Percentiles rank a stretch among this genome's conserved stretches.
Evolutionary conservation across 2,329 filamentous ascomycete species (phyloP).

Genomic region (Aspergillus fumigatus): DNA sequence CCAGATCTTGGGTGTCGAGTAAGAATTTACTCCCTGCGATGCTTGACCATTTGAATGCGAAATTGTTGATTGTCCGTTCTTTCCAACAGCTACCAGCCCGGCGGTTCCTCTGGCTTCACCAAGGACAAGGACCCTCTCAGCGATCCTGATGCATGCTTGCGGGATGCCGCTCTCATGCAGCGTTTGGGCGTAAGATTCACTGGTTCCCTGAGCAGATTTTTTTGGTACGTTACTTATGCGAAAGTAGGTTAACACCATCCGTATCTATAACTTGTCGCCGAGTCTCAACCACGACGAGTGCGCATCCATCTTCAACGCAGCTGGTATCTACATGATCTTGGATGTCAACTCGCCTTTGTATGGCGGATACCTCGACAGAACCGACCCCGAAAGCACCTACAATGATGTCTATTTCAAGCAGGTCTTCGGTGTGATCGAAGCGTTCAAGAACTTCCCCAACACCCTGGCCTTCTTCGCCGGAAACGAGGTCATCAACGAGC

Average conservation of each 20-base stretch:
- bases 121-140: conserved; percentile 53
- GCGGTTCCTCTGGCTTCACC: conserved; percentile 56
- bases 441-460: conserved; percentile 64
- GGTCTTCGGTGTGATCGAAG: conserved; percentile 60
- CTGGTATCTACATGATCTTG: conserved; percentile 62
- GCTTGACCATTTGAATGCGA: conserved; percentile 2
- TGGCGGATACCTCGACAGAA: conserved; percentile 54
- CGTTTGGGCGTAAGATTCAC: conserved; percentile 48
- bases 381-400: conserved; percentile 53
- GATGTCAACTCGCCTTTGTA: conserved; percentile 61
- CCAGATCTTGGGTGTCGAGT: conserved; percentile 60
- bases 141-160: conserved; percentile 54
- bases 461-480: conserved; percentile 63
- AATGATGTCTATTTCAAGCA: conserved; percentile 52
- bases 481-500: conserved; percentile 65
- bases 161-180: conserved; percentile 62
- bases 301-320: conserved; percentile 61
- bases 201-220: background rate
- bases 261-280: conserved; percentile 61
- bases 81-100: conserved; percentile 54
- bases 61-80: conserved; percentile 13
- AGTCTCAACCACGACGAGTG: conserved; percentile 57
- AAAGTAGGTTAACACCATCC: conserved; percentile 55
- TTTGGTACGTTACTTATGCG: background rate
- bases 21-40: conserved; percentile 19